These are phyloP conservation scores for Gigaspora rosea DNA, from an alignment of 192 early-diverging fungal genomes.

Conservation along the genomic window DNA sequence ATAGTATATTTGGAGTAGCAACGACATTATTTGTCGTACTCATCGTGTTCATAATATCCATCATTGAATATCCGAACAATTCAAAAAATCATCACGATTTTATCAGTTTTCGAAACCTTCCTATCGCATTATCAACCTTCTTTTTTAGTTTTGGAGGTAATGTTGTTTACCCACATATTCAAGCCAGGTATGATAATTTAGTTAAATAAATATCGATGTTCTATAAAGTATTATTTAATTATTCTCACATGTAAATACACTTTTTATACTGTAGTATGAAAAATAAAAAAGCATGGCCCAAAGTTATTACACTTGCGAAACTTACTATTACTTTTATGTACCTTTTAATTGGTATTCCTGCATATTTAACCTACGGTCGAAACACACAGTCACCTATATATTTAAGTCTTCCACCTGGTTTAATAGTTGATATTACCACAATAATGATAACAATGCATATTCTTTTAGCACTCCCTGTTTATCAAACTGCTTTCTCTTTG, in stretches of 20 bases:
- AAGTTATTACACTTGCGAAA: constrained; percentile 54
- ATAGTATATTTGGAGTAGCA: constrained; percentile 62
- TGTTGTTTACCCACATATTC: constrained; percentile 70
- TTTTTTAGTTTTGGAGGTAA: constrained; percentile 72
- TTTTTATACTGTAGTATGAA: constrained; percentile 55
- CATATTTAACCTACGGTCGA: constrained; percentile 65
- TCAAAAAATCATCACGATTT: constrained; percentile 41
- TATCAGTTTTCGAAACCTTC: constrained; percentile 56
- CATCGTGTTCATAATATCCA: constrained; percentile 54
- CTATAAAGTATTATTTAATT: background rate
- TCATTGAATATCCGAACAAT: constrained; percentile 51
- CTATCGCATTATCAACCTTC: constrained; percentile 63
- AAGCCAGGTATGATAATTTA: constrained; percentile 40
- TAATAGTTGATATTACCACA: constrained; percentile 49
- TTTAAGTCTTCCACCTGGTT: constrained; percentile 56
- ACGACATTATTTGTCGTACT: constrained; percentile 63
- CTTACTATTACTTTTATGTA: constrained; percentile 63
- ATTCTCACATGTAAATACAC: background rate
- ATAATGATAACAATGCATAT: constrained; percentile 68
- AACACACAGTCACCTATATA: constrained; percentile 60
- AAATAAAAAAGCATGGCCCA: constrained; percentile 55
- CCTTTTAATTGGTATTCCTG: constrained; percentile 58
- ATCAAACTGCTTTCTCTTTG: constrained; percentile 61
- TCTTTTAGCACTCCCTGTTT: constrained; percentile 66
- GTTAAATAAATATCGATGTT: background rate